phyloP scores from a whole-genome alignment of 768 basidiomycete species.

The Lactarius sp. region DNA sequence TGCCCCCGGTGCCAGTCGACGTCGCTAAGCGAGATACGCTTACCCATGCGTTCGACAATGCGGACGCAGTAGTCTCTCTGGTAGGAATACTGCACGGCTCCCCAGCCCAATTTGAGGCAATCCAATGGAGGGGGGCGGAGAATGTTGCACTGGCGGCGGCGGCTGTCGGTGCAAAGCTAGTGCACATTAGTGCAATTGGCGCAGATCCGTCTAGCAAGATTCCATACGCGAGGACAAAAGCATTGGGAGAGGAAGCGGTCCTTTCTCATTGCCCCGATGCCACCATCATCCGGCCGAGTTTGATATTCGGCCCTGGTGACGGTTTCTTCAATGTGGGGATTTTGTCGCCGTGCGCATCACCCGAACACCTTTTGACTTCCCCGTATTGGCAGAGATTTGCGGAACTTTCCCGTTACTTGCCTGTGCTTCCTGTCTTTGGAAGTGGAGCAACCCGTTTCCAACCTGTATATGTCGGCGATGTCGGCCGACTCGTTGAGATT shows the following conservation, averaged over 20 bases:
- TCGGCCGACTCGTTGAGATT: constrained; percentile 58
- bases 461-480: constrained; percentile 67
- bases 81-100: constrained; percentile 65
- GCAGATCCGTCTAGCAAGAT: constrained; percentile 54
- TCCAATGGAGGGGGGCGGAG: constrained; percentile 62
- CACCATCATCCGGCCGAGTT: constrained; percentile 64
- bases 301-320: constrained; percentile 74
- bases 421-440: constrained; percentile 73
- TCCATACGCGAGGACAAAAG: constrained; percentile 59
- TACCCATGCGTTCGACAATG: constrained; percentile 45
- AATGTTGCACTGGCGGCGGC: constrained; percentile 56
- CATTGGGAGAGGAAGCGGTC: constrained; percentile 53
- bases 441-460: constrained; percentile 65
- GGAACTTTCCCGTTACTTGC: constrained; percentile 51
- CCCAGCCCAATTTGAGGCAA: constrained; percentile 48
- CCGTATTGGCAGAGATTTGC: constrained; percentile 50
- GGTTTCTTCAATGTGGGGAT: constrained; percentile 63
- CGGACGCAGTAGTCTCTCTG: constrained; percentile 58
- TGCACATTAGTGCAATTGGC: constrained; percentile 73
- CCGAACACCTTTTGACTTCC: background rate
- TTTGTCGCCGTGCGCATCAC: background rate
- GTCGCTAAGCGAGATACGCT: constrained; percentile 51
- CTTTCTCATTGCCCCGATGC: constrained; percentile 43
- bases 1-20: constrained; percentile 45
- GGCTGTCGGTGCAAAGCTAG: constrained; percentile 49